Evolutionary conservation across 495 filamentous ascomycete species (phyloP).

Genomic region (Aspergillus avenaceus): DNA sequence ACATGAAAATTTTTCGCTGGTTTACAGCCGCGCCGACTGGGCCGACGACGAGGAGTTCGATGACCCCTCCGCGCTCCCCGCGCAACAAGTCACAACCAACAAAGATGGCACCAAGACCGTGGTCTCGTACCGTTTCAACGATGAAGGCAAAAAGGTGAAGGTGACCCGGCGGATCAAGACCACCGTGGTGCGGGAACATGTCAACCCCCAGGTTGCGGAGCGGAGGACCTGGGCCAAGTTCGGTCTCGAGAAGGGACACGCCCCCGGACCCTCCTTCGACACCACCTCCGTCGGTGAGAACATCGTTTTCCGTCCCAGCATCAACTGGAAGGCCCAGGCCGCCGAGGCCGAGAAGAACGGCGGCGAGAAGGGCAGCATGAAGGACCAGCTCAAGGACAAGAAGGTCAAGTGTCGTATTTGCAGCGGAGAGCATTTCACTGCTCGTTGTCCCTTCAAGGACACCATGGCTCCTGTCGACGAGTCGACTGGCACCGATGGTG

Average conservation of each 20-base stretch:
- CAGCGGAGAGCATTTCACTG: constrained; percentile 96
- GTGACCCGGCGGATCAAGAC: constrained; percentile 90
- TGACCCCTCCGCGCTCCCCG: constrained; percentile 71
- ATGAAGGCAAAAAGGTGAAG: constrained; percentile 92
- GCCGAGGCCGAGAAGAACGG: constrained; percentile 78
- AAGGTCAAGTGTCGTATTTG: constrained; percentile 99
- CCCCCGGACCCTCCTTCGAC: constrained; percentile 64
- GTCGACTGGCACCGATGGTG: constrained; percentile 50
- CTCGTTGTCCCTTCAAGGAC: constrained; percentile 84
- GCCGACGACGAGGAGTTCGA: constrained; percentile 96
- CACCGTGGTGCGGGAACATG: constrained; percentile 80
- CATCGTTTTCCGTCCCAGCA: constrained; percentile 86
- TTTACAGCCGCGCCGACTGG: constrained; percentile 73
- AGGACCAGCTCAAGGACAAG: constrained; percentile 93
- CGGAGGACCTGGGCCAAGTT: constrained; percentile 91
- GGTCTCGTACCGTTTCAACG: constrained; percentile 84
- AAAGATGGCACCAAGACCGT: constrained; percentile 97
- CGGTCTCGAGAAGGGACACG: constrained; percentile 73
- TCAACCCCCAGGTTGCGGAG: constrained; percentile 95
- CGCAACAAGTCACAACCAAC: constrained; percentile 83
- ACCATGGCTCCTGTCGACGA: constrained; percentile 75
- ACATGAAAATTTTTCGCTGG: constrained; percentile 14
- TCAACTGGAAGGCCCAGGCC: constrained; percentile 85
- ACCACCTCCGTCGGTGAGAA: constrained; percentile 95
- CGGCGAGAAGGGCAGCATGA: constrained; percentile 67